Conservation (phyloP, 768 basidiomycete species). For the Cystofilobasidium macerans region DNA sequence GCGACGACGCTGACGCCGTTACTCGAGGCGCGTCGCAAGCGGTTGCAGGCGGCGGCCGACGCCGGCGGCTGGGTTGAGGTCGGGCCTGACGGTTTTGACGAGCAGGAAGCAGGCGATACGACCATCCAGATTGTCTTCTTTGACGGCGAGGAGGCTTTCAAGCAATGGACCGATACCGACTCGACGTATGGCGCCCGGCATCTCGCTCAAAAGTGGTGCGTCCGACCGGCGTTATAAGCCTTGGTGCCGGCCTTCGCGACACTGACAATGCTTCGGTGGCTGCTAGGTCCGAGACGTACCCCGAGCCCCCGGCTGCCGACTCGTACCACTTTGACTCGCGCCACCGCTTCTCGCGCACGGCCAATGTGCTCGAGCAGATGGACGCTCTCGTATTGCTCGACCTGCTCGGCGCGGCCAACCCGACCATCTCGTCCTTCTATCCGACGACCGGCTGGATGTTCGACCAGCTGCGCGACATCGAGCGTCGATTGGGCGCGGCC, state of each 20-base stretch:
- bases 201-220: slow-evolving; percentile 73
- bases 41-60: slow-evolving; percentile 45
- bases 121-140: slow-evolving; percentile 90
- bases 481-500: slow-evolving; percentile 55
- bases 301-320: neutral
- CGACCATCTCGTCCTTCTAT: slow-evolving; percentile 69
- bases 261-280: slow-evolving; percentile 30
- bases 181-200: slow-evolving; percentile 48
- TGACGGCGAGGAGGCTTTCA: slow-evolving; percentile 95
- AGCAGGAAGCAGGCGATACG: slow-evolving; percentile 51
- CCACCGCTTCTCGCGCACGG: slow-evolving; percentile 38
- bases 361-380: slow-evolving; percentile 62
- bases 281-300: slow-evolving; percentile 1
- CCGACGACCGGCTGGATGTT: slow-evolving; percentile 87
- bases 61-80: slow-evolving; percentile 47
- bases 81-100: slow-evolving; percentile 18
- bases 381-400: slow-evolving; percentile 89
- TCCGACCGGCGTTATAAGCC: too few relatives aligned
- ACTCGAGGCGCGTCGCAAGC: slow-evolving; percentile 35
- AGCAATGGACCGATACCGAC: slow-evolving; percentile 36
- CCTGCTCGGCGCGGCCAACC: slow-evolving; percentile 67
- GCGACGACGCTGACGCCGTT: slow-evolving; percentile 63
- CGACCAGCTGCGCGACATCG: slow-evolving; percentile 61
- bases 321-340: slow-evolving; percentile 51
- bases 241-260: too few relatives aligned